phyloP scores from a whole-genome alignment of 331 rosid genomes.

The Acacia pycnantha region DNA sequence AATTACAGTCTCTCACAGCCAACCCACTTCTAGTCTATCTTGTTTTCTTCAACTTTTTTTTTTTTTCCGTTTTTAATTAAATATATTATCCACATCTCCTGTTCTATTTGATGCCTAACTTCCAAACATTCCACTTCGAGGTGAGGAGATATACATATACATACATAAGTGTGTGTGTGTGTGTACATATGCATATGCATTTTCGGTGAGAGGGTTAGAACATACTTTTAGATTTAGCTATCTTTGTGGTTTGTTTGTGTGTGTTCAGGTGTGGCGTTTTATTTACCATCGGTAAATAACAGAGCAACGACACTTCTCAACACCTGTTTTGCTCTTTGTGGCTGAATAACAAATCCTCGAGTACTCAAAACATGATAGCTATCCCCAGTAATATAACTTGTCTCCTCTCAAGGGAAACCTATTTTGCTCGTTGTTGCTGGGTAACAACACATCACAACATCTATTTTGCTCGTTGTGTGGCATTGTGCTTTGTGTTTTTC shows the following conservation, averaged over 20 bases:
- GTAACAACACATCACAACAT: not conserved
- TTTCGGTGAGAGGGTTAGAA: not conserved
- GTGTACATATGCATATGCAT: not conserved
- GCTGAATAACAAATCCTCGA: not conserved
- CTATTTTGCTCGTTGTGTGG: not conserved
- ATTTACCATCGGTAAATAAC: not conserved
- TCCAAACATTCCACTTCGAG: not conserved
- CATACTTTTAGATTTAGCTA: not conserved
- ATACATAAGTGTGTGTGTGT: no score
- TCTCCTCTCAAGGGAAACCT: not conserved
- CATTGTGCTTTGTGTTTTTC: not conserved
- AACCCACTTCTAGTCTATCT: not conserved
- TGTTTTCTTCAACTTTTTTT: not conserved
- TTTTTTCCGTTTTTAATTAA: not conserved
- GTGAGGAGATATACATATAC: no score
- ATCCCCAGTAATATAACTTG: not conserved
- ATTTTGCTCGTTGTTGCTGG: not conserved
- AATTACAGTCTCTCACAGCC: not conserved
- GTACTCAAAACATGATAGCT: not conserved
- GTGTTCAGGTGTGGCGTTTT: not conserved
- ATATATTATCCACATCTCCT: not conserved
- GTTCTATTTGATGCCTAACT: not conserved
- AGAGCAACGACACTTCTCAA: no score
- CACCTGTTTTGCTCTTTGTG: no score
- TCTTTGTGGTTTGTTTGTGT: not conserved